Base-by-base conservation (phyloP, 1,284 basidiomycete genomes). In the Heimioporus retisporus region DNA sequence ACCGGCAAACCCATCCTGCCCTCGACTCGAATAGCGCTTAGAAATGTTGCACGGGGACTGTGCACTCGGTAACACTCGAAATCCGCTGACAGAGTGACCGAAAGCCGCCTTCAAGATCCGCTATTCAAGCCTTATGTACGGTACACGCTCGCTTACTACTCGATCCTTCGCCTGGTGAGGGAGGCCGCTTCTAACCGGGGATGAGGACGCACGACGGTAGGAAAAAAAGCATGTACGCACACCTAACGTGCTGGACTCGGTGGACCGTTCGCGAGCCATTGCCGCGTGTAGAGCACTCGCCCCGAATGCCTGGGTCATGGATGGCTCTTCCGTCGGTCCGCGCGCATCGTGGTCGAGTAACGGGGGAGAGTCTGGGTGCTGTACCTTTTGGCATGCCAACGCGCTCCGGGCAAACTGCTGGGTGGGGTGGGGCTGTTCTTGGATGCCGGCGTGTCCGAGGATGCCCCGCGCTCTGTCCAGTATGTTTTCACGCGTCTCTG, bases 401-500 rank as follows among this genome's bases (percentile, higher is more conserved):
- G 63, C 67, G 65, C 75, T 77, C 60, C 62, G 65, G 25, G 71
- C 71, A 63, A 84, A 73, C 16, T 72, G 72, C 65, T 84, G 81
- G 10, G 79, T 81, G n/a, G 71, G 65, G 13, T 71, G 68, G 19
- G 61, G 59, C 15, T 69, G 67, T 21, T 66, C 42, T 7, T 48
- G 54, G 56, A 15, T 43, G 5, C 35, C 55, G 53, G 65, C 23
- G 31, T 59, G 44, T 56, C 75, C 79, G 64, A 90, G 78, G 28
- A 92, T 72, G n/a, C 73, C 75, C 60, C 81, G 82, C 7, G 92
- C 92, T 70, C 83, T 85, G 62, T 83, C 81, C 44, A 90, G 71
- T 64, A 93, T 93, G 46, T 68, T 76, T 40, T 81, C 77, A 11
- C 89, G 86, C 6, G 85, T 88, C 55, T 86, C 81, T 19, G 79